phyloP scores from a whole-genome alignment of 768 basidiomycete genomes.

The Mycena pura region DNA sequence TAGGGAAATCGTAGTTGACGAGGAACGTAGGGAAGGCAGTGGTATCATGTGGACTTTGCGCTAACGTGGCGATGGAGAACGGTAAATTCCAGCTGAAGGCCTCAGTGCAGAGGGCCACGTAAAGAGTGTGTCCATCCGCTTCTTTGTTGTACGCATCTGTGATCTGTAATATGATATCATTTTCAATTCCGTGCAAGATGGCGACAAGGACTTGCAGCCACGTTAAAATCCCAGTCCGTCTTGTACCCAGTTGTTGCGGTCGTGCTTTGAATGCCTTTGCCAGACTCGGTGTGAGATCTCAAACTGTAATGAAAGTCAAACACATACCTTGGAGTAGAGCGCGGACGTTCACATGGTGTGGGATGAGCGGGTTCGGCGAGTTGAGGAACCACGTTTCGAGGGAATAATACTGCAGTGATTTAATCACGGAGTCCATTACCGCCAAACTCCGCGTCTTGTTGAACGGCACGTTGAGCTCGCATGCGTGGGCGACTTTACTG shows the following conservation, averaged over 20 bases:
- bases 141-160: constrained; percentile 23
- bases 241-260: constrained; percentile 9
- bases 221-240: constrained; percentile 28
- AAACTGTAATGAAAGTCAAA: neutral
- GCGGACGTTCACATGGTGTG: constrained; percentile 35
- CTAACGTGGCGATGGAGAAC: constrained; percentile 24
- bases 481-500: constrained; percentile 17
- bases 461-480: constrained; percentile 22
- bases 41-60: constrained; percentile 4
- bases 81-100: constrained; percentile 22
- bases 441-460: constrained; percentile 21
- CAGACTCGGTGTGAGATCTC: neutral
- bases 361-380: constrained; percentile 23
- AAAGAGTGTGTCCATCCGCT: constrained; percentile 26
- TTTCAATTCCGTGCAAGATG: neutral
- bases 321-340: constrained; percentile 15
- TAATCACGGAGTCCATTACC: constrained; percentile 17
- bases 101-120: constrained; percentile 14
- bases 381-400: constrained; percentile 24
- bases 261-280: constrained; percentile 8
- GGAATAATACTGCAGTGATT: constrained; percentile 21
- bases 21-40: constrained; percentile 25
- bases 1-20: constrained; percentile 27
- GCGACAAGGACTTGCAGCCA: constrained; percentile 6
- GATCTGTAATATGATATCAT: constrained; percentile 1